Conservation (phyloP, 139 green algal genomes). For the Dunaliella sp. region DNA sequence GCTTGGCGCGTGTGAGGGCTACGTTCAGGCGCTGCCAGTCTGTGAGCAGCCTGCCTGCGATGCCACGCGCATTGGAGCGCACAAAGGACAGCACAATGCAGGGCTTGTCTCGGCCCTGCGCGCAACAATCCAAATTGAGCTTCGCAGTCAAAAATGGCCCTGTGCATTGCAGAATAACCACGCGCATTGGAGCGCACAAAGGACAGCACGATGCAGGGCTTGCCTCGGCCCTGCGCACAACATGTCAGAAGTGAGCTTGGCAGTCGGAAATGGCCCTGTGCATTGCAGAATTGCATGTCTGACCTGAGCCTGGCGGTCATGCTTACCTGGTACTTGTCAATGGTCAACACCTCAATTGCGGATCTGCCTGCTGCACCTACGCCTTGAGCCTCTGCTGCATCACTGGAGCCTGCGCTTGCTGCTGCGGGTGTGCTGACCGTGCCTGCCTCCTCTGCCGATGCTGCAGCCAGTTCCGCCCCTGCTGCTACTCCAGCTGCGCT, state of each 20-base stretch:
- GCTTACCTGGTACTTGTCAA: constrained; percentile 85
- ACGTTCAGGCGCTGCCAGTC: constrained; percentile 94
- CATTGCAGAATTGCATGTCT: too few relatives aligned
- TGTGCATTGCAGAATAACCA: too few relatives aligned
- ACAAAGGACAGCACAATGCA: constrained; percentile 77
- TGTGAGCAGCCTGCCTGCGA: constrained; percentile 57
- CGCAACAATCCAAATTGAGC: too few relatives aligned
- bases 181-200: constrained; percentile 73
- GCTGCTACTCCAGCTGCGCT: neutral
- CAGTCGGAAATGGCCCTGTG: too few relatives aligned
- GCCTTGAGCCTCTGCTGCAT: neutral
- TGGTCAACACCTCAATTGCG: constrained; percentile 74
- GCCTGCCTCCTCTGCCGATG: neutral
- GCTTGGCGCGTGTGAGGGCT: constrained; percentile 80
- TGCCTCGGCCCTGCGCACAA: constrained; percentile 82
- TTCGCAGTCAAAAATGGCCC: too few relatives aligned
- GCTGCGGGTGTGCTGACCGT: neutral
- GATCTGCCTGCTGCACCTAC: neutral
- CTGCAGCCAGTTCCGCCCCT: neutral
- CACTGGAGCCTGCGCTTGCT: too few relatives aligned
- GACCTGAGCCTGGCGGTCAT: too few relatives aligned
- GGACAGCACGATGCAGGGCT: constrained; percentile 69
- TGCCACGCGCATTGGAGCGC: constrained; percentile 53
- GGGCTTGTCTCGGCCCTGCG: constrained; percentile 71
- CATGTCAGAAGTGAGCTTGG: too few relatives aligned